Conservation (phyloP, 2,329 filamentous ascomycete genomes). For the Immersiporthe knoxdaviesiana region DNA sequence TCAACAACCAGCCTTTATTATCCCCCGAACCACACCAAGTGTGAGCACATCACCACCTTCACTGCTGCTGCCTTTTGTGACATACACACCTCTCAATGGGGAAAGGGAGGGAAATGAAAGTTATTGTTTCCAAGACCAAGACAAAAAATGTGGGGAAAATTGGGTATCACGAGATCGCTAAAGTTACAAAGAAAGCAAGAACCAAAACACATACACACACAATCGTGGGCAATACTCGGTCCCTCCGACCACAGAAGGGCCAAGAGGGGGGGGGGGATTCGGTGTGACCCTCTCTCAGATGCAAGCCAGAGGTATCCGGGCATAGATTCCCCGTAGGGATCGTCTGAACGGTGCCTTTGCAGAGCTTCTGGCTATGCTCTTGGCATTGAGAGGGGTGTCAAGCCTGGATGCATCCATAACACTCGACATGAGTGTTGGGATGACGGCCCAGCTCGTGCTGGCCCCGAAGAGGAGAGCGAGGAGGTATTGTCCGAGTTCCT, state of each 20-base stretch:
- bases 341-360: neutral
- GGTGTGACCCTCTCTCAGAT: neutral
- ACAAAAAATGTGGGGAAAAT: conserved; percentile 5
- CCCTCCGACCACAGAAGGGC: too few species aligned
- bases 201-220: conserved; percentile 4
- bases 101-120: conserved; percentile 25
- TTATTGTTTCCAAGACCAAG: conserved; percentile 28
- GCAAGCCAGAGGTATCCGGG: conserved; percentile 16
- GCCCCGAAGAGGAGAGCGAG: neutral
- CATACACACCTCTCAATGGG: conserved; percentile 1
- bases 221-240: conserved; percentile 6
- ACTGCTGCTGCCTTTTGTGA: neutral
- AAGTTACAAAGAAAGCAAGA: conserved; percentile 4
- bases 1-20: conserved; percentile 19
- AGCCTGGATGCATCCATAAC: neutral
- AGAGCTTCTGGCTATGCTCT: conserved; percentile 5
- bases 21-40: neutral
- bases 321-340: neutral
- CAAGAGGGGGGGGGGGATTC: neutral
- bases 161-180: conserved; percentile 26
- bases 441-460: conserved; percentile 13
- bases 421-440: conserved; percentile 20
- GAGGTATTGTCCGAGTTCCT: neutral
- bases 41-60: neutral
- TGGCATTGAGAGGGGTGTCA: conserved; percentile 9